These are phyloP conservation scores for Artemisia tridentata DNA, from an alignment of 129 eudicot species.

Conservation along the genomic window DNA sequence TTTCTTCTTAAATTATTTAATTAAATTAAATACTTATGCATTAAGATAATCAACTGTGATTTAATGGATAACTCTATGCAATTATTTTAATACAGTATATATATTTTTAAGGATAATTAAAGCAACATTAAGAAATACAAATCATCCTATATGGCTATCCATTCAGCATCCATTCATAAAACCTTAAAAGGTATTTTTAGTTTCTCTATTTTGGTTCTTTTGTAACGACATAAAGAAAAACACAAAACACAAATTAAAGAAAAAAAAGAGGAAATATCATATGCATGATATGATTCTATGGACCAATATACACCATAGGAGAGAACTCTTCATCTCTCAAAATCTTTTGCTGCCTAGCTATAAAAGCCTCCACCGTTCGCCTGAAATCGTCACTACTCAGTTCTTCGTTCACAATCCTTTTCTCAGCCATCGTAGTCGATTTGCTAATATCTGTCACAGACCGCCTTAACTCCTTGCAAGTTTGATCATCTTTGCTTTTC, in stretches of 20 bases:
- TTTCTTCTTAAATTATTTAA: too few relatives aligned
- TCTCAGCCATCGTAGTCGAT: conserved; percentile 18
- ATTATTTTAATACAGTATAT: background rate
- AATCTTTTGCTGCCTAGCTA: conserved; percentile 77
- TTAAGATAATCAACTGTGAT: too few relatives aligned
- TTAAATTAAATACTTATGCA: too few relatives aligned
- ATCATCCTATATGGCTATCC: background rate
- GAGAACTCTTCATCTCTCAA: conserved; percentile 75
- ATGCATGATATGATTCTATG: conserved; percentile 13
- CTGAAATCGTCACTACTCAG: conserved; percentile 82
- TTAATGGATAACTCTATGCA: too few relatives aligned
- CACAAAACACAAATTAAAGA: background rate
- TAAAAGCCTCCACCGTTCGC: conserved; percentile 76
- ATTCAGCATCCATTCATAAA: background rate
- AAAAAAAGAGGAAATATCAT: too few relatives aligned
- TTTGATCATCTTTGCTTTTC: conserved; percentile 4
- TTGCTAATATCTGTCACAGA: conserved; percentile 44
- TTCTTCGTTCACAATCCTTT: conserved; percentile 21
- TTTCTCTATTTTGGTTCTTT: background rate
- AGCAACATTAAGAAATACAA: background rate
- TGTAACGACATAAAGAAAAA: background rate
- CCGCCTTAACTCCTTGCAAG: conserved; percentile 41
- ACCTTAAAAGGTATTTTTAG: background rate
- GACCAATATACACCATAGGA: conserved; percentile 38
- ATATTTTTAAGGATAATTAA: background rate